Conservation (phyloP, 192 early-diverging fungal species). For the Gigaspora rosea region DNA sequence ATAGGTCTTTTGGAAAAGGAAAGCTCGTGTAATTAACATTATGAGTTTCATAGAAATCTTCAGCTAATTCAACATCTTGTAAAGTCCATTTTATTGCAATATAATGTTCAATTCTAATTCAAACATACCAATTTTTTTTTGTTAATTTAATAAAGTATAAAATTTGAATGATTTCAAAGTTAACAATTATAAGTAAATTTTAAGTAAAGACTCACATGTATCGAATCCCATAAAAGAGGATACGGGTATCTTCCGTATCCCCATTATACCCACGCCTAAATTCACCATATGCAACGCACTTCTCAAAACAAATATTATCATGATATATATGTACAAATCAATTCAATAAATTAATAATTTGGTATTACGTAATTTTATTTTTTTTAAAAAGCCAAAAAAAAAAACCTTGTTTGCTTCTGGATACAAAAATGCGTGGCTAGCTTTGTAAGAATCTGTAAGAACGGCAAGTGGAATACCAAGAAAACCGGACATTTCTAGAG, state of each 20-base stretch:
- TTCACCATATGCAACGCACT: constrained; percentile 83
- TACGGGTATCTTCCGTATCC: constrained; percentile 68
- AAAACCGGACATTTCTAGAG: constrained; percentile 44
- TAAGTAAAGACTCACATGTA: constrained; percentile 55
- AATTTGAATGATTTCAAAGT: background rate
- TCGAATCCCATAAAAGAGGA: constrained; percentile 84
- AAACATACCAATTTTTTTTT: background rate
- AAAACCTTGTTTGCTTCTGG: constrained; percentile 63
- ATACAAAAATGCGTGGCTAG: constrained; percentile 72
- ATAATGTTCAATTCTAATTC: constrained; percentile 68
- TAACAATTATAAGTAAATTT: background rate
- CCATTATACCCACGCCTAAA: constrained; percentile 70
- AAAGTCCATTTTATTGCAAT: constrained; percentile 65
- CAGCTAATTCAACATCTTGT: constrained; percentile 67
- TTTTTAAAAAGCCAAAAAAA: background rate
- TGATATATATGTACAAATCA: no score
- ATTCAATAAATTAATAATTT: no score
- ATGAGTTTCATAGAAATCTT: constrained; percentile 73
- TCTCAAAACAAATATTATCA: background rate
- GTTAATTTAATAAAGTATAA: background rate
- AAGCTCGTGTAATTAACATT: constrained; percentile 65
- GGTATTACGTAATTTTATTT: no score
- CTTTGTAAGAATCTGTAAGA: constrained; percentile 88
- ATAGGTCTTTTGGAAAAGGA: constrained; percentile 79
- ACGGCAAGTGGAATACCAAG: constrained; percentile 63